phyloP scores from a whole-genome alignment of 2,329 filamentous ascomycete genomes.

The Davidsoniella virescens region DNA sequence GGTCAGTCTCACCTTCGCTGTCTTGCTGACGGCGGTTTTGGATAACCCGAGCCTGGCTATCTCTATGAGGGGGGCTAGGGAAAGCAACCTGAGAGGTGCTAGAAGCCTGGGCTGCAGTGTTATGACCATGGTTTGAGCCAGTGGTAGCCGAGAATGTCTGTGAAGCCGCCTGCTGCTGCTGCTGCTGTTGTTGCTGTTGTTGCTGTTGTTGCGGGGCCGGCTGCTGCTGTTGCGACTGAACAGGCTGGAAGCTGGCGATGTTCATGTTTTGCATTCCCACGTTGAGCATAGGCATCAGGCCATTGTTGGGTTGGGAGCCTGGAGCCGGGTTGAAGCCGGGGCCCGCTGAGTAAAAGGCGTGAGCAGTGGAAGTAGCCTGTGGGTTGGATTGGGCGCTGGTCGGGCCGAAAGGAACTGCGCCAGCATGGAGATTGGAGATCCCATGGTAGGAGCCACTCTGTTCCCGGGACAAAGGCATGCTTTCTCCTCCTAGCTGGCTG shows the following conservation, averaged over 20 bases:
- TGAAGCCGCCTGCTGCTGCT: constrained; percentile 4
- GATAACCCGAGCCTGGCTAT: constrained; percentile 61
- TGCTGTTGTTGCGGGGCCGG: constrained; percentile 15
- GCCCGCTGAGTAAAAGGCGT: constrained; percentile 20
- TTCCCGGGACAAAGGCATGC: constrained; percentile 4
- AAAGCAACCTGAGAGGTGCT: constrained; percentile 5
- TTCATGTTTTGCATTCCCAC: constrained; percentile 39
- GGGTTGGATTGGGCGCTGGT: constrained; percentile 19
- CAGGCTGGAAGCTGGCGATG: constrained; percentile 28
- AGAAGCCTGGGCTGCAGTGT: neutral
- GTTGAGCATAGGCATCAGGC: constrained; percentile 41
- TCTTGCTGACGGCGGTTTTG: constrained; percentile 60
- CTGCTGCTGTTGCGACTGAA: neutral
- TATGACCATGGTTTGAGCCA: constrained; percentile 1
- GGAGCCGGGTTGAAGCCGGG: constrained; percentile 19
- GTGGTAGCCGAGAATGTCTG: constrained; percentile 12
- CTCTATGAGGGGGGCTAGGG: constrained; percentile 33
- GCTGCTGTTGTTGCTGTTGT: neutral
- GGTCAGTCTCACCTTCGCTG: constrained; percentile 41
- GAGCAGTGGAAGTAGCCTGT: constrained; percentile 15
- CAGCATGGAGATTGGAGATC: constrained; percentile 46
- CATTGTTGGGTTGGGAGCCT: constrained; percentile 13
- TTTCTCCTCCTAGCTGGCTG: constrained; percentile 7
- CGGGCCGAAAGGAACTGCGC: constrained; percentile 63
- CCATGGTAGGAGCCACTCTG: constrained; percentile 16